Conservation (phyloP, 306 rosid genomes). For the Herpetospermum pedunculosum region DNA sequence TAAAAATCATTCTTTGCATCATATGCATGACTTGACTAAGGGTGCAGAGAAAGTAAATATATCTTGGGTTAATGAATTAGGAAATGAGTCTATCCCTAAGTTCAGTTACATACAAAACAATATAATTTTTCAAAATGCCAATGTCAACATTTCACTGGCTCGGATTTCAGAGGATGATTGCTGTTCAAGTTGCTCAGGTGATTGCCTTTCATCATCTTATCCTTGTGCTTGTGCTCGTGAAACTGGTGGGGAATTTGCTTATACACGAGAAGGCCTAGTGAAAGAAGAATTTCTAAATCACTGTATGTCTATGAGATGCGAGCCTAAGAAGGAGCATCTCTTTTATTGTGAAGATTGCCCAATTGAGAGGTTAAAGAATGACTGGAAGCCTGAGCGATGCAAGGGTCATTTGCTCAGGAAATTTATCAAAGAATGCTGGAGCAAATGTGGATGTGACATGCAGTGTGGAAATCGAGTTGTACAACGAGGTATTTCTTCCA, state of each 20-base stretch:
- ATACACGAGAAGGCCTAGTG: conserved; percentile 50
- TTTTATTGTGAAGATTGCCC: conserved; percentile 74
- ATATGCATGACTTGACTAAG: conserved; percentile 48
- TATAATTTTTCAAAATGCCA: conserved; percentile 57
- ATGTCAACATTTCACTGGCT: conserved; percentile 63
- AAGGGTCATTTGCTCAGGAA: conserved; percentile 65
- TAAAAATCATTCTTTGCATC: conserved; percentile 11
- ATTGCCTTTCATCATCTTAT: conserved; percentile 51
- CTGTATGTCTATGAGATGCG: conserved; percentile 31
- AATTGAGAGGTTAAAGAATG: conserved; percentile 46
- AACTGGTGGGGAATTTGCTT: conserved; percentile 94
- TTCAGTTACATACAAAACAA: conserved; percentile 67
- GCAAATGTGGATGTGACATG: conserved; percentile 85
- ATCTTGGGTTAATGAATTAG: conserved; percentile 45
- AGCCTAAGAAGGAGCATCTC: conserved; percentile 35
- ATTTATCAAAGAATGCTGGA: conserved; percentile 96
- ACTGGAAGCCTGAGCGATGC: conserved; percentile 38
- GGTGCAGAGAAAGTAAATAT: conserved; percentile 62
- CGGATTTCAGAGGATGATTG: conserved; percentile 80
- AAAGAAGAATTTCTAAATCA: conserved; percentile 48
- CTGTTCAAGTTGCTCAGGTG: conserved; percentile 53
- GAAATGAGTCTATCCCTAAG: conserved; percentile 44
- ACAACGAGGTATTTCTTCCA: conserved; percentile 69
- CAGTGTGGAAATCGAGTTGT: conserved; percentile 84
- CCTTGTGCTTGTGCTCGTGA: conserved; percentile 92